A percentile compares a stretch with the other conserved stretches of the same genome.
These are phyloP conservation scores for Suillus fuscotomentosus DNA, from an alignment of 768 basidiomycete genomes.

Conservation along the genomic window DNA sequence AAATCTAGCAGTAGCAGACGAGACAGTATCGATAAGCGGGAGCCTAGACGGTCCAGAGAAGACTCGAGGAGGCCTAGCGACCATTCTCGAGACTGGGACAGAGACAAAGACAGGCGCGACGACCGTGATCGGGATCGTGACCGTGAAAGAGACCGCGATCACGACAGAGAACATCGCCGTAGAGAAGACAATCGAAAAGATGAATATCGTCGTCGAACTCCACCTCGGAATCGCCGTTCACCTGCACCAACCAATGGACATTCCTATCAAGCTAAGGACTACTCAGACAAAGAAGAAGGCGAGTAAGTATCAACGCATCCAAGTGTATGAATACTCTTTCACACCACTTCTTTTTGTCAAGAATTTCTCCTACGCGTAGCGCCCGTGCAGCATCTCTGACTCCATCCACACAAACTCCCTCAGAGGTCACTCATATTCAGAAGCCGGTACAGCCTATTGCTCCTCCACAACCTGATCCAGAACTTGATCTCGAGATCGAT, in stretches of 20 bases:
- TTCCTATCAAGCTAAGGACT: conserved; percentile 24
- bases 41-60: conserved; percentile 36
- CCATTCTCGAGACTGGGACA: conserved; percentile 26
- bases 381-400: conserved; percentile 23
- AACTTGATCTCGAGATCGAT: conserved; percentile 56
- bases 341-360: conserved; percentile 25
- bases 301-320: conserved; percentile 65
- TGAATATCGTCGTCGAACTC: conserved; percentile 25
- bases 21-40: conserved; percentile 38
- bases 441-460: conserved; percentile 15
- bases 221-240: conserved; percentile 12
- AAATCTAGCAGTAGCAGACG: conserved; percentile 29
- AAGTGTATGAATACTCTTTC: conserved; percentile 3
- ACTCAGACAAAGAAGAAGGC: conserved; percentile 83
- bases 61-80: conserved; percentile 34
- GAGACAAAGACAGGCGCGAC: conserved; percentile 21
- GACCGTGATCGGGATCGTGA: conserved; percentile 24
- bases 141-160: conserved; percentile 25
- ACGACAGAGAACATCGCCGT: conserved; percentile 24
- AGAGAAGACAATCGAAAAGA: conserved; percentile 30
- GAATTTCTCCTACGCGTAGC: conserved; percentile 62
- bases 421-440: conserved; percentile 14
- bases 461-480: conserved; percentile 34
- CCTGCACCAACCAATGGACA: conserved; percentile 20
- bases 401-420: conserved; percentile 21